phyloP scores from a whole-genome alignment of 331 rosid species.

The Saraca asoca region DNA sequence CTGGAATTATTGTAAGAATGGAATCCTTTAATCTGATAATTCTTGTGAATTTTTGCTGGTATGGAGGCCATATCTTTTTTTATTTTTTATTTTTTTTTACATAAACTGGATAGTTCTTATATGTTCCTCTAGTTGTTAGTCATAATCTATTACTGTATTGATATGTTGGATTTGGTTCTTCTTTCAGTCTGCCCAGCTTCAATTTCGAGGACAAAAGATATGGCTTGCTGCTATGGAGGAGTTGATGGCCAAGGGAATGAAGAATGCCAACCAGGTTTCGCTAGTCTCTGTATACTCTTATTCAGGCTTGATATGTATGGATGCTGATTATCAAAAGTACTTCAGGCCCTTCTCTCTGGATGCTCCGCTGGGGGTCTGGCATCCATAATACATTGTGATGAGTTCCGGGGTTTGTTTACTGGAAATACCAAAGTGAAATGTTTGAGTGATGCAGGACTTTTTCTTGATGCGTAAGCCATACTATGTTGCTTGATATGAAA shows the following conservation, averaged over 20 bases:
- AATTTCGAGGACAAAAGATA: constrained; percentile 84
- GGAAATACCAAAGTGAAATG: constrained; percentile 73
- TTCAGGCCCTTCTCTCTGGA: constrained; percentile 85
- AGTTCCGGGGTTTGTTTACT: constrained; percentile 64
- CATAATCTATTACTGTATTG: constrained; percentile 14
- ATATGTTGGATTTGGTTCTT: constrained; percentile 31
- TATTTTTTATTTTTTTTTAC: not conserved
- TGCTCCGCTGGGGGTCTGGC: constrained; percentile 97
- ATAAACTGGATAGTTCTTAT: constrained; percentile 10
- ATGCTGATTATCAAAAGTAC: constrained; percentile 24
- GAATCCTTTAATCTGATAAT: not conserved
- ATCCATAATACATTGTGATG: constrained; percentile 85
- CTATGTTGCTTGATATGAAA: constrained; percentile 29
- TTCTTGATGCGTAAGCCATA: constrained; percentile 73
- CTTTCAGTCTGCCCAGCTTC: constrained; percentile 70
- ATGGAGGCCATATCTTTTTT: constrained; percentile 14
- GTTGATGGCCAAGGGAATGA: constrained; percentile 76
- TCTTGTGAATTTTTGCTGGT: constrained; percentile 4
- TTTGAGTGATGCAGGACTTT: constrained; percentile 83
- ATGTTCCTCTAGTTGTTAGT: constrained; percentile 1
- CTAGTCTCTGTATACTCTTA: constrained; percentile 30
- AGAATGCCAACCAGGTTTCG: constrained; percentile 69
- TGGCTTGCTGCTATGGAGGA: constrained; percentile 83
- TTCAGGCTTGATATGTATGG: constrained; percentile 17
- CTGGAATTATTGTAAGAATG: not conserved